Evolutionary conservation across 208 protist genomes (phyloP).

Genomic region (Porcisia deanei): DNA sequence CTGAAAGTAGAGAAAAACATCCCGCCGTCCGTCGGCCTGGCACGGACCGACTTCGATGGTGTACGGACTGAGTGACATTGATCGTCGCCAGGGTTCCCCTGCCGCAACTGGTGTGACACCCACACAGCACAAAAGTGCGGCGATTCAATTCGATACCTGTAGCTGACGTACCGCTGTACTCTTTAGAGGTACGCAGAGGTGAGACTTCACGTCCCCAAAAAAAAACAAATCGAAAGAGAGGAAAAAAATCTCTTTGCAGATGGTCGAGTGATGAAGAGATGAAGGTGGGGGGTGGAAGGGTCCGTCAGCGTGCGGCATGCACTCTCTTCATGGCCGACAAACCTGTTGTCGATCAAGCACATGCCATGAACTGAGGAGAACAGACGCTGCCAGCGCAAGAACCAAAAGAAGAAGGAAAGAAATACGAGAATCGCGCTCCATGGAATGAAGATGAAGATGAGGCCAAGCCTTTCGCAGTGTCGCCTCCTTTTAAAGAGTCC

Average conservation of each 20-base stretch:
- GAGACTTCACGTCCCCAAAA: background rate
- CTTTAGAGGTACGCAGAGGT: background rate
- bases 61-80: constrained; percentile 45
- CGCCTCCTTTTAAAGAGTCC: no score
- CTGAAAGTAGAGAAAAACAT: constrained; percentile 58
- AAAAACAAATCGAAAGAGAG: background rate
- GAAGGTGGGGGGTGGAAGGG: no score
- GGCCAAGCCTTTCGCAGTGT: no score
- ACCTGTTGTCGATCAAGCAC: no score
- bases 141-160: background rate
- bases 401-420: background rate
- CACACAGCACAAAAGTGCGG: background rate
- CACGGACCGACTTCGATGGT: constrained; percentile 66
- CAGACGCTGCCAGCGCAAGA: no score
- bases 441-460: background rate
- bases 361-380: no score
- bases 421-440: no score
- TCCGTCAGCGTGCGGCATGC: no score
- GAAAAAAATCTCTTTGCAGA: no score
- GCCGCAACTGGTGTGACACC: no score
- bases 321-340: no score
- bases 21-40: constrained; percentile 47
- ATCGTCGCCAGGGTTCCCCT: background rate
- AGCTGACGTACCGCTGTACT: background rate
- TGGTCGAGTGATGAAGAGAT: no score